A percentile compares a stretch with the other conserved stretches of the same genome.
These are phyloP conservation scores for Cotoneaster glaucophyllus DNA, from an alignment of 306 rosid genomes.

Conservation along the genomic window DNA sequence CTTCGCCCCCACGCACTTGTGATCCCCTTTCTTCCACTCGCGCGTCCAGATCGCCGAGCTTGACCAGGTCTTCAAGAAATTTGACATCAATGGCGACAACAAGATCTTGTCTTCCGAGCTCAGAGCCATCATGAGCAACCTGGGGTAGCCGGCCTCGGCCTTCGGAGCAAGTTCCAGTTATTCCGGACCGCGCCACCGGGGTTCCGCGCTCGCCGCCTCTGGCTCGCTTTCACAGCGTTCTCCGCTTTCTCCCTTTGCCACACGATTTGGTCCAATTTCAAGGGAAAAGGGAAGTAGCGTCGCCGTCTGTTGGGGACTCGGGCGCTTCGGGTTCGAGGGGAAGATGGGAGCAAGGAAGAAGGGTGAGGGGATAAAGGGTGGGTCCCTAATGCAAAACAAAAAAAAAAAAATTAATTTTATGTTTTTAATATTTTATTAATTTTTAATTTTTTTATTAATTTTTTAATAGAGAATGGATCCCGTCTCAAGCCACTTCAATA, in stretches of 20 bases:
- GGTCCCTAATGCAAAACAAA: too few relatives aligned
- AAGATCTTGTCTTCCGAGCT: constrained; percentile 75
- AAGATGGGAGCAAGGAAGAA: too few relatives aligned
- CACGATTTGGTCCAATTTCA: constrained; percentile 61
- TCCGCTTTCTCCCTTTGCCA: constrained; percentile 88
- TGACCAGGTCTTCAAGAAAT: constrained; percentile 66
- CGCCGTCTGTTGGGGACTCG: background rate
- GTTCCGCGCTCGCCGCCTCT: constrained; percentile 78
- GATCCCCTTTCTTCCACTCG: constrained; percentile 33
- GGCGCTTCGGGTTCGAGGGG: background rate
- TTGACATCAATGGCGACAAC: constrained; percentile 85
- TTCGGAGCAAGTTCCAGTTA: constrained; percentile 70
- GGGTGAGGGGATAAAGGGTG: too few relatives aligned
- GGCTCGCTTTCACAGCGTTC: constrained; percentile 88
- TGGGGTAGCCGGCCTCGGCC: constrained; percentile 59
- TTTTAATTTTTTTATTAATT: too few relatives aligned
- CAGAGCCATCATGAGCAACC: constrained; percentile 57
- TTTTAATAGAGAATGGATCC: too few relatives aligned
- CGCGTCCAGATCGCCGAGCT: constrained; percentile 50
- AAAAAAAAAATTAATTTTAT: too few relatives aligned
- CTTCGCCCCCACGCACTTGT: background rate
- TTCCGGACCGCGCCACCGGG: constrained; percentile 96
- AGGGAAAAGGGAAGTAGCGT: constrained; percentile 27
- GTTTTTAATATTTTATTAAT: too few relatives aligned
- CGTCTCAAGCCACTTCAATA: too few relatives aligned